phyloP scores from a whole-genome alignment of 495 filamentous ascomycete species.

The Paragyromitra xinjiangensis region DNA sequence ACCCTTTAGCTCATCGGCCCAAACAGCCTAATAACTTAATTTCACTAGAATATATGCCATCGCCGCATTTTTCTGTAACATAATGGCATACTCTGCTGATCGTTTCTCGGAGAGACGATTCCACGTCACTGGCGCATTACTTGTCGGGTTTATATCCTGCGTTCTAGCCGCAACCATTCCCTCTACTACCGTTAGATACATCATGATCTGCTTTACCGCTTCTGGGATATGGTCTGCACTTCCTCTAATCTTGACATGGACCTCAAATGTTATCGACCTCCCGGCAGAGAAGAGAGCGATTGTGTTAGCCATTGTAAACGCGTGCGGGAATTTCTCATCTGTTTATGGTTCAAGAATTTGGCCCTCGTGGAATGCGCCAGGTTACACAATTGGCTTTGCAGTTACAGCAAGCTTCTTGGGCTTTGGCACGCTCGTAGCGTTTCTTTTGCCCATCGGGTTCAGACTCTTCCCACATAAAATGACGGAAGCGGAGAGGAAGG shows the following conservation, averaged over 20 bases:
- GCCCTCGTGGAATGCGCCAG: slow-evolving; percentile 54
- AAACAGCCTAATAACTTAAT: slow-evolving; percentile 38
- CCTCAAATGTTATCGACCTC: slow-evolving; percentile 62
- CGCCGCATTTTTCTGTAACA: slow-evolving; percentile 60
- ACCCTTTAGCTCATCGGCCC: not conserved
- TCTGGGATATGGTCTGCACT: slow-evolving; percentile 64
- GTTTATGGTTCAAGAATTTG: slow-evolving; percentile 63
- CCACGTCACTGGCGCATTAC: slow-evolving; percentile 60
- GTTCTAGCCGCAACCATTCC: slow-evolving; percentile 62
- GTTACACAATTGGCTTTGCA: slow-evolving; percentile 55
- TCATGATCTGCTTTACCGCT: slow-evolving; percentile 65
- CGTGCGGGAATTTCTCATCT: slow-evolving; percentile 63
- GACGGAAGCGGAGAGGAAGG: slow-evolving; percentile 25
- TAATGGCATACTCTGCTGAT: slow-evolving; percentile 57
- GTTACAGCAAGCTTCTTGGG: slow-evolving; percentile 52
- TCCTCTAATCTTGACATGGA: slow-evolving; percentile 61
- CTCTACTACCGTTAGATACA: slow-evolving; percentile 63
- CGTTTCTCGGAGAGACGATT: slow-evolving; percentile 47
- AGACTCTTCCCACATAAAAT: slow-evolving; percentile 16
- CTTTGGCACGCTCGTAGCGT: slow-evolving; percentile 41
- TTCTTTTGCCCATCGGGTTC: slow-evolving; percentile 43
- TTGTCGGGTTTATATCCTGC: slow-evolving; percentile 60
- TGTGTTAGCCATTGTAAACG: slow-evolving; percentile 64
- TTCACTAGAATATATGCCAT: slow-evolving; percentile 60
- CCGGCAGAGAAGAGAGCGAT: slow-evolving; percentile 62